A percentile compares a stretch with the other conserved stretches of the same genome.
These are phyloP conservation scores for Zostera marina DNA, from an alignment of 116 monocot species.

Conservation along the genomic window DNA sequence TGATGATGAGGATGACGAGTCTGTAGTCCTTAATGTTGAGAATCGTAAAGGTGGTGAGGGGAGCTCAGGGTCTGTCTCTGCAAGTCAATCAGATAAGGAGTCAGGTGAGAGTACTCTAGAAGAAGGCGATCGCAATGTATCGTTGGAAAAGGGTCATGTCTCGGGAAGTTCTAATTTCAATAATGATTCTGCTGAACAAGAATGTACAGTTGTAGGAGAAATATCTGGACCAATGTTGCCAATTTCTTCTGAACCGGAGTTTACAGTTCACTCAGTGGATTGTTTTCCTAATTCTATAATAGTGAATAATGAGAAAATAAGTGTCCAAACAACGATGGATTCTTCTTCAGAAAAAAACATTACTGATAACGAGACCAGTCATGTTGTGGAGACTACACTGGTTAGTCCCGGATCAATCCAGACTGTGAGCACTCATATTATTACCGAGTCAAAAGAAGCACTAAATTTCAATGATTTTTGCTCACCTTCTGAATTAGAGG, in stretches of 20 bases:
- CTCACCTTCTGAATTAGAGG: slow-evolving; percentile 67
- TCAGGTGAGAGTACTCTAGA: slow-evolving; percentile 45
- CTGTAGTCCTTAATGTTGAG: slow-evolving; percentile 49
- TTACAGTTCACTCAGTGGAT: not conserved
- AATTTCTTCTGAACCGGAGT: not conserved
- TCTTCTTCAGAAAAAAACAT: slow-evolving; percentile 6
- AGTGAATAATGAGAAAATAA: not conserved
- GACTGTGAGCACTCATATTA: slow-evolving; percentile 2
- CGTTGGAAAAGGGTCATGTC: slow-evolving; percentile 4
- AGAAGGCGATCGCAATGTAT: slow-evolving; percentile 11
- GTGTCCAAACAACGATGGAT: not conserved
- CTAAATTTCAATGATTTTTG: slow-evolving; percentile 43
- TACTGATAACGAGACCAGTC: not conserved
- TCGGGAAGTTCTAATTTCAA: slow-evolving; percentile 11
- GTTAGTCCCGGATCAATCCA: not conserved
- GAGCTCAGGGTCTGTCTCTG: slow-evolving; percentile 19
- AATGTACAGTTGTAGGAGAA: slow-evolving; percentile 7
- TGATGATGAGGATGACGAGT: slow-evolving; percentile 35
- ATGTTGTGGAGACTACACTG: not conserved
- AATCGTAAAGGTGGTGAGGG: slow-evolving; percentile 20
- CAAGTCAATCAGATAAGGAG: slow-evolving; percentile 23
- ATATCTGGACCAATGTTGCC: not conserved
- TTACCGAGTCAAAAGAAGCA: slow-evolving; percentile 20
- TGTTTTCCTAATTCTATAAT: not conserved
- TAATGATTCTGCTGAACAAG: slow-evolving; percentile 18